Evolutionary conservation across 495 filamentous ascomycete genomes (phyloP).

Genomic region (Penicillium subrubescens): DNA sequence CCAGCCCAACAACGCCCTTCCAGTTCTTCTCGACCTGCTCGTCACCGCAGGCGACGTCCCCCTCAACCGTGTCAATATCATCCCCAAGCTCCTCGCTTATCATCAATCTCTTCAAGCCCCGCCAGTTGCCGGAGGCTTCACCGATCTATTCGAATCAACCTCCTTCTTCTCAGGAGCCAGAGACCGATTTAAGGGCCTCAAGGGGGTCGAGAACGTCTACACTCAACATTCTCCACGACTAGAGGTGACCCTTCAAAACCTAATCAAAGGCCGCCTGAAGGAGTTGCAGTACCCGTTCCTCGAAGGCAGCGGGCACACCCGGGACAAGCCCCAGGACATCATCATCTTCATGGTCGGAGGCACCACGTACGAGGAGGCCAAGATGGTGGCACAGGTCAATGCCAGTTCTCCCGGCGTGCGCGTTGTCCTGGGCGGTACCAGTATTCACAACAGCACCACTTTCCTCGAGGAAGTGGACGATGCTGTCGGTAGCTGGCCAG

Average conservation of each 20-base stretch:
- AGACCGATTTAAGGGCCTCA: constrained; percentile 89
- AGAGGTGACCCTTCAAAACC: constrained; percentile 82
- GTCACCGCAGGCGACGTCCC: constrained; percentile 74
- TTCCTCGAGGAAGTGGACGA: constrained; percentile 89
- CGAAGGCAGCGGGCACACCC: constrained; percentile 78
- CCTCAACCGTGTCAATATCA: constrained; percentile 68
- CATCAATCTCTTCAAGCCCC: constrained; percentile 79
- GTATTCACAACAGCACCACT: constrained; percentile 78
- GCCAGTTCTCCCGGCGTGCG: constrained; percentile 84
- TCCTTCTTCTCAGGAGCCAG: constrained; percentile 90
- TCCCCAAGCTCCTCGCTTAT: constrained; percentile 78
- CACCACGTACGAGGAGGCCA: constrained; percentile 93
- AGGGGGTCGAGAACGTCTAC: constrained; percentile 98
- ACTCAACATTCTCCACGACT: constrained; percentile 93
- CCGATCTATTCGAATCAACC: constrained; percentile 87
- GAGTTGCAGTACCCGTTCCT: constrained; percentile 90
- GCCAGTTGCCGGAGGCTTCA: constrained; percentile 70
- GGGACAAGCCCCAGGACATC: constrained; percentile 95
- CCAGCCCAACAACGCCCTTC: constrained; percentile 75
- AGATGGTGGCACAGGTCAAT: constrained; percentile 90
- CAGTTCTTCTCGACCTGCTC: constrained; percentile 83
- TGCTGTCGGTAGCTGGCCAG: constrained; percentile 79
- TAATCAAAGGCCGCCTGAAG: constrained; percentile 86
- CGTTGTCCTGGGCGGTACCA: constrained; percentile 85
- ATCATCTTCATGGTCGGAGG: constrained; percentile 93